Evolutionary conservation across 2,329 filamentous ascomycete genomes (phyloP), one percentile per base, ranked within the genome.

Genomic region (Magnaporthiopsis rhizophila): DNA sequence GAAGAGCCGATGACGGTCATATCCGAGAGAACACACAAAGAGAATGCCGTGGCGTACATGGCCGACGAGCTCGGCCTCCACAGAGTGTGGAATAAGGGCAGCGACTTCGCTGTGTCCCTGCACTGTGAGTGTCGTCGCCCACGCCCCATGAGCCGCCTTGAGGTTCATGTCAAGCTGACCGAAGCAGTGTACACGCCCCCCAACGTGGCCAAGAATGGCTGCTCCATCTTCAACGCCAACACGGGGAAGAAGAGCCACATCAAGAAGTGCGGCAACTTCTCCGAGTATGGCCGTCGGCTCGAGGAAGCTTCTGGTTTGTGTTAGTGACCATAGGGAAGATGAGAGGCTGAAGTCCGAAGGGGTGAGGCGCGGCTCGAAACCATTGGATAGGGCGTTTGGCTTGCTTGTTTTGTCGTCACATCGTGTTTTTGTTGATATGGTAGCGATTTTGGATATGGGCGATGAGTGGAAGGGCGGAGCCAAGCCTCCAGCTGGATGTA

Each of bases 21-120:
- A 68, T 87, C 85, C 59, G 84, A 91, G 71, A 90, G 84, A 56
- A 83, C 81, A 58, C 90, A 92, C 71, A 78, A 80, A 62, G 81
- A 88, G 72, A 89, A 94, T 68, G 80, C 89, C 67, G 91, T 96
- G 56, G 89, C 91, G 11, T 97, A 97, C 76, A 97, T 97, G 88
- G 90, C 91, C 56, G 93, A 97, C 74, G 86, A 92, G 77, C 86
- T 97, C 34, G 93, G 93, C 26, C 81, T 97, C 58, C 93, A 97
- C 77, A 86, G 88, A 64, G 89, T 97, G 66, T 86, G 84, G 68
- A 97, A 97, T 75, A 84, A 85, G 32, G 86, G 90, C 61, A 81
- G 84, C 70, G 85, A 91, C 73, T 87, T 89, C 72, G 93, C 92
- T 68, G 88, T 97, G 61, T 96, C 92, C 65, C 78, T 97, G 68